Base-by-base conservation (phyloP, 2,329 filamentous ascomycete species). In the Drechmeria coniospora region DNA sequence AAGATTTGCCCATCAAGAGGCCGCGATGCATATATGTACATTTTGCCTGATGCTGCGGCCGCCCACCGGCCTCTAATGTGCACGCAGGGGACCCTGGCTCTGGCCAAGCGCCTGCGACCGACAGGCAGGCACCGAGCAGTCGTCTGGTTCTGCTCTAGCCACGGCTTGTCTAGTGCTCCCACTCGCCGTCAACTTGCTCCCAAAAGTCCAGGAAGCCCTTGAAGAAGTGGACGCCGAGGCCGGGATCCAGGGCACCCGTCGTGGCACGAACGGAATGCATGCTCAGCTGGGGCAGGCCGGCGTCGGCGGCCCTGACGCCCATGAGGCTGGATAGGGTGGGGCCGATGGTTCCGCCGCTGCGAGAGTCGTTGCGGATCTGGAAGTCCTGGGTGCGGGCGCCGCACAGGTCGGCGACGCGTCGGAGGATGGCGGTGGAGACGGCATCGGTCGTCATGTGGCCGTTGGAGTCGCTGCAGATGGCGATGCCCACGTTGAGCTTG, bases 381-480 rank as follows among this genome's bases (percentile, higher is more conserved):
- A 95, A 95, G 5, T 79, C 62, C 55, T 95, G 90, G 29, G 92
- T 64, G 26, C 66, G 71, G 31, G 71, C 72, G 27, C 63, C 81
- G 35, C 64, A 68, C 33, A 80, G 74, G 40, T 84, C 74, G 6
- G 83, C 86, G 21, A 92, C 70, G 15, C 80, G 69, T 39, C 77
- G 71, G 20, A 95, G 59, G 34, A 95, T 69, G 4, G 83, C 74
- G 4, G 81, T 80, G 8, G 80, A 90, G 12, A 93, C 73, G 30
- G 77, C 74, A 47, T 95, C 86, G 3, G 87, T 94, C 4, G 87
- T 93, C 81, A 94, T 93, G 57, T 95, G 83, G 4, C 83, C 90
- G 46, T 94, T 94, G 28, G 74, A 73, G 53, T 95, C 87, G 14
- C 74, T 73, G 25, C 73, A 75, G 21, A 98, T 65, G 11, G 75